Evolutionary conservation across 2,329 filamentous ascomycete genomes (phyloP), one percentile per base, ranked within the genome.

Genomic region (Calonectria crousiana): DNA sequence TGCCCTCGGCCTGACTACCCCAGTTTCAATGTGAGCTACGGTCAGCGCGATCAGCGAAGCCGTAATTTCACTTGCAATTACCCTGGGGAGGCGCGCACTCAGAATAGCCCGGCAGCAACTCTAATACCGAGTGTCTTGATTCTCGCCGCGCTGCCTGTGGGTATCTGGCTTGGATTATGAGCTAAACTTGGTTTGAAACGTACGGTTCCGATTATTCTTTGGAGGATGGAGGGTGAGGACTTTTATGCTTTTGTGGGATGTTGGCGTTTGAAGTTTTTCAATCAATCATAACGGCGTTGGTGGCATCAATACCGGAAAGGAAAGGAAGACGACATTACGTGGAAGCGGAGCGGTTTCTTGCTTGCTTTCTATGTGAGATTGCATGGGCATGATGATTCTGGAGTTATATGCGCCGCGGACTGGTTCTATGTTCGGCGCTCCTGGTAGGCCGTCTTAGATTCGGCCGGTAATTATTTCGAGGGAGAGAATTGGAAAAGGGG

Each of bases 1-100:
- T 99, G 97, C 85, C 96, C 97, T 6, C 81, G 80, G 41, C 80
- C 82, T 3, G 76, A 79, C 26, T 80, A 83, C 47, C 71, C 77
- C 11, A 82, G 81, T 64, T 87, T 85, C 69, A 77, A 82, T 11
- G 77, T 79, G 34, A 86, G 84, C 65, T 87, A 87, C 62, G 85
- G 81, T 4, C 72, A 34, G 60, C 80, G 83, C 28, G 74, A 78
- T 26, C 66, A 68, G 13, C 76, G 81, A 32, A 77, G 72, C 26
- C 64, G 74, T 20, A 73, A 75, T 1, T 78, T 85, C 23, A 80
- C 82, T 6, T 87, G 85, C 75, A 87, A 86, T 69, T 86, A 82
- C 34, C 84, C 84, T 0, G 84, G 84, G 34, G 83, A 85, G 77
- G 78, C 84, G 18, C 80, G 83, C 49, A 85, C 84, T 30, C 79